Conservation (phyloP, 2,329 filamentous ascomycete species). For the Penicillium italicum region DNA sequence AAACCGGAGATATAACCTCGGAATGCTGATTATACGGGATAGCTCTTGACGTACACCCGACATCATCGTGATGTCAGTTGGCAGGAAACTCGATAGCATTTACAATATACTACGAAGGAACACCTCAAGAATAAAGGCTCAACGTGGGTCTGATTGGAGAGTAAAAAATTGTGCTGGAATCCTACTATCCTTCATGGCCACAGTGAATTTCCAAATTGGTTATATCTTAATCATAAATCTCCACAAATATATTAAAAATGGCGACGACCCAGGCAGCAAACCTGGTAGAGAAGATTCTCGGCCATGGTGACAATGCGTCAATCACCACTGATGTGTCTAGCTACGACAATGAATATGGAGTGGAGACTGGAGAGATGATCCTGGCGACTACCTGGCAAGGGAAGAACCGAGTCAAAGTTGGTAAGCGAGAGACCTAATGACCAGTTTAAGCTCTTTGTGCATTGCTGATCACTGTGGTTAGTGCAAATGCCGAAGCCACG, state of each 20-base stretch:
- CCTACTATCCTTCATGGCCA: neutral
- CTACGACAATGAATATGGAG: constrained; percentile 56
- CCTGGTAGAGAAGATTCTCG: constrained; percentile 62
- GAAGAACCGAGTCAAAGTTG: constrained; percentile 71
- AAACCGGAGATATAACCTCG: too few relatives aligned
- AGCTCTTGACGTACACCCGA: neutral
- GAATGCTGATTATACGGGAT: too few relatives aligned
- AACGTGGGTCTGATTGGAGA: neutral
- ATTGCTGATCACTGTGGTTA: constrained; percentile 20
- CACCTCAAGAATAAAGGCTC: neutral
- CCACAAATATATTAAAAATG: constrained; percentile 41
- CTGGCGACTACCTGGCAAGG: constrained; percentile 78
- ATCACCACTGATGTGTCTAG: constrained; percentile 67
- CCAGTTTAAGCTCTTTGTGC: neutral
- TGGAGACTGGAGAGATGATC: constrained; percentile 61
- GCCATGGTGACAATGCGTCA: constrained; percentile 62
- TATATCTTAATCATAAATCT: neutral
- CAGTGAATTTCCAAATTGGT: neutral
- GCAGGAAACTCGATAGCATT: neutral
- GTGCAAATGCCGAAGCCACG: constrained; percentile 66
- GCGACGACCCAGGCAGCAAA: constrained; percentile 65
- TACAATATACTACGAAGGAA: neutral
- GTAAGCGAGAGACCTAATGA: constrained; percentile 32
- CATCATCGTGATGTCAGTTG: constrained; percentile 3
- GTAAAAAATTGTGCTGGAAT: neutral